phyloP scores from a whole-genome alignment of 202 grass and related monocot species.

The Schoenoplectus tabernaemontani region DNA sequence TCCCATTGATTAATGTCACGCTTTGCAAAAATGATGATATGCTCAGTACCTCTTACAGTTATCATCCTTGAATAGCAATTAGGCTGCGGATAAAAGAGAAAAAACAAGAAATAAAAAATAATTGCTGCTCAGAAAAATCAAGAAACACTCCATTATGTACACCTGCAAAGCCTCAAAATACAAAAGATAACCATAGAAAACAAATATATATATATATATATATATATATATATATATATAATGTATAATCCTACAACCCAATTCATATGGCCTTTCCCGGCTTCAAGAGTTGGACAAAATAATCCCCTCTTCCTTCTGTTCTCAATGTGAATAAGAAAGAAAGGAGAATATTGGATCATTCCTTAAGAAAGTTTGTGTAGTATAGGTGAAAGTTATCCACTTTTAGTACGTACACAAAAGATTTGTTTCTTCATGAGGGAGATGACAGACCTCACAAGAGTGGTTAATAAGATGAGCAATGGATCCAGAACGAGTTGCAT shows the following conservation, averaged over 20 bases:
- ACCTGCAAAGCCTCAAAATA: background rate
- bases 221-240: no score
- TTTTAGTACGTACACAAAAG: background rate
- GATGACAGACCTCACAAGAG: slow-evolving; percentile 78
- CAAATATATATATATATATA: no score
- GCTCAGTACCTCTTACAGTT: slow-evolving; percentile 73
- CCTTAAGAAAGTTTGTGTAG: background rate
- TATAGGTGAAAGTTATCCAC: background rate
- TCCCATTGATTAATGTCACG: slow-evolving; percentile 93
- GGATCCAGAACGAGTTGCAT: slow-evolving; percentile 88
- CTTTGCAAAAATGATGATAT: slow-evolving; percentile 98
- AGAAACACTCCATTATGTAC: background rate
- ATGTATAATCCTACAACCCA: background rate
- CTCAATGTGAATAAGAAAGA: background rate
- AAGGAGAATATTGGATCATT: background rate
- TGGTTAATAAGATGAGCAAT: slow-evolving; percentile 99
- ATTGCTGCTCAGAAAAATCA: background rate
- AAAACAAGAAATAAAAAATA: background rate
- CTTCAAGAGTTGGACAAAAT: background rate
- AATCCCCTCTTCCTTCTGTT: background rate
- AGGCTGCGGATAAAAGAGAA: slow-evolving; percentile 40
- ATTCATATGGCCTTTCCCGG: background rate
- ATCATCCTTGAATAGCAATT: slow-evolving; percentile 99
- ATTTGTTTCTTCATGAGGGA: background rate
- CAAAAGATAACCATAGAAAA: background rate